phyloP scores from a whole-genome alignment of 148 eudicot genomes.

The Chenopodium berlandieri region DNA sequence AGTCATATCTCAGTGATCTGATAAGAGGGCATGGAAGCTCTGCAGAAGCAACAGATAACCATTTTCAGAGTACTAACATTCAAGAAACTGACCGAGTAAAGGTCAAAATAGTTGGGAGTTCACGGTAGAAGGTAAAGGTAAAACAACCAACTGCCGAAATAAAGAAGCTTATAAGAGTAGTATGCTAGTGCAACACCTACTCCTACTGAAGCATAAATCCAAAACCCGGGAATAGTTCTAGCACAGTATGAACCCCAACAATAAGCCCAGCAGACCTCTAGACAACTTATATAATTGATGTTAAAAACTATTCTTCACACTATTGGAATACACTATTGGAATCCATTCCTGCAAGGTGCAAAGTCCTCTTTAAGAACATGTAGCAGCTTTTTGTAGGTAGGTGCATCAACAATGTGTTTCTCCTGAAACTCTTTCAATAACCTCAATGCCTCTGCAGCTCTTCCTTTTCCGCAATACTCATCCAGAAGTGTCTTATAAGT shows the following conservation, averaged over 20 bases:
- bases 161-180: too few relatives aligned
- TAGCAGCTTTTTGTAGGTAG: constrained; percentile 40
- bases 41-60: too few relatives aligned
- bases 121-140: too few relatives aligned
- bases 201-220: background rate
- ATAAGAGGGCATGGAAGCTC: too few relatives aligned
- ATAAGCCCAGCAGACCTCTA: background rate
- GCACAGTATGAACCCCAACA: background rate
- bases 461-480: constrained; percentile 53
- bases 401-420: constrained; percentile 49
- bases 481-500: constrained; percentile 66
- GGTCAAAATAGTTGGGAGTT: background rate
- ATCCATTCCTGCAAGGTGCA: constrained; percentile 7
- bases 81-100: background rate
- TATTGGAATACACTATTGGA: background rate
- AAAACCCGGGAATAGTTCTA: background rate
- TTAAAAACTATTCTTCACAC: background rate
- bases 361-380: constrained; percentile 42
- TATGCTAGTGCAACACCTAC: too few relatives aligned
- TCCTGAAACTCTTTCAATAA: constrained; percentile 57
- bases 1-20: too few relatives aligned
- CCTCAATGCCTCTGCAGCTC: constrained; percentile 42
- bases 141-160: too few relatives aligned
- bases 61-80: background rate
- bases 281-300: background rate